phyloP scores from a whole-genome alignment of 768 basidiomycete genomes.

The Tephrocybe rancida region DNA sequence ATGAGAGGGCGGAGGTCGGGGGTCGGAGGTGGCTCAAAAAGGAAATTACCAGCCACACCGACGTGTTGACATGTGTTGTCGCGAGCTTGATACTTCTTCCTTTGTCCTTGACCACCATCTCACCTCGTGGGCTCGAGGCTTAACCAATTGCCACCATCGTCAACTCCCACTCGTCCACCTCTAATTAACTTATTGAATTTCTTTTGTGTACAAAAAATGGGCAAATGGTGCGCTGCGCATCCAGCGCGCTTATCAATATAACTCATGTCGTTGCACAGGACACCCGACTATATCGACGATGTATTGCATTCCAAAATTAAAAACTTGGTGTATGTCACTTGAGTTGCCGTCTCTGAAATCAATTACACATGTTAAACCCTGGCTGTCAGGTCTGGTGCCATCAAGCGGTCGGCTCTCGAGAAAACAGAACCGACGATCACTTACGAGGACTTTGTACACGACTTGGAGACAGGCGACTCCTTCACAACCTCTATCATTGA shows the following conservation, averaged over 20 bases:
- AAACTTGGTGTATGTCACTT: conserved; percentile 65
- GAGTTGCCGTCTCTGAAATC: conserved; percentile 1
- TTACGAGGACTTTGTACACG: conserved; percentile 76
- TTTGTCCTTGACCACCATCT: conserved; percentile 32
- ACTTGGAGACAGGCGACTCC: conserved; percentile 77
- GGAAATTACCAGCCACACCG: conserved; percentile 26
- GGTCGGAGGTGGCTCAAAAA: conserved; percentile 15
- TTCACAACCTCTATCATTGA: conserved; percentile 79
- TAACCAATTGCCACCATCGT: conserved; percentile 1
- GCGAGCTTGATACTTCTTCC: conserved; percentile 22
- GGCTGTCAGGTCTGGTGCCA: conserved; percentile 68
- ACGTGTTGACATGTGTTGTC: conserved; percentile 37
- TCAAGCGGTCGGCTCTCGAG: conserved; percentile 69
- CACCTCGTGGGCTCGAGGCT: conserved; percentile 10
- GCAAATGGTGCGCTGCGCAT: conserved; percentile 59
- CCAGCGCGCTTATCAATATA: conserved; percentile 12
- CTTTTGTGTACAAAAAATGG: conserved; percentile 47
- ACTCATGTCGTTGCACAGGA: conserved; percentile 47
- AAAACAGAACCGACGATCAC: conserved; percentile 64
- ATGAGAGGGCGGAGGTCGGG: neutral
- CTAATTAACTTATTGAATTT: conserved; percentile 23
- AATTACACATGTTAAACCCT: conserved; percentile 5
- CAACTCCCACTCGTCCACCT: neutral
- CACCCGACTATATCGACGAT: conserved; percentile 70
- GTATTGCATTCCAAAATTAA: conserved; percentile 76